phyloP scores from a whole-genome alignment of 2,329 filamentous ascomycete species.

The Cladophialophora carrionii region DNA sequence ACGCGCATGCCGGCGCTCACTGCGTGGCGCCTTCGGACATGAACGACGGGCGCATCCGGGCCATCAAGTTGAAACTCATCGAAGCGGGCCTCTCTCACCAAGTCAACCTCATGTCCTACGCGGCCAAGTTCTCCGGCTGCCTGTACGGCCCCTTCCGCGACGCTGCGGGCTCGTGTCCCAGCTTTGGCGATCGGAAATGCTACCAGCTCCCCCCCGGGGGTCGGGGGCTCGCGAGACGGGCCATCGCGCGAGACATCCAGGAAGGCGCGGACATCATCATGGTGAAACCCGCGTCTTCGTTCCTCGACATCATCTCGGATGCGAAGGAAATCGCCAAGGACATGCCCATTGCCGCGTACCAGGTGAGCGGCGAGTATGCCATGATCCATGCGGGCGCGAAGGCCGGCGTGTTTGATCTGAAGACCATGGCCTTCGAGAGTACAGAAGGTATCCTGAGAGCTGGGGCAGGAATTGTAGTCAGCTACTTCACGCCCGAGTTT shows the following conservation, averaged over 20 bases:
- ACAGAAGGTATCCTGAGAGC: conserved; percentile 91
- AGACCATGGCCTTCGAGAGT: conserved; percentile 91
- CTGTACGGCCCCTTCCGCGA: conserved; percentile 97
- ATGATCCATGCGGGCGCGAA: conserved; percentile 98
- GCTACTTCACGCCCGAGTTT: conserved; percentile 87
- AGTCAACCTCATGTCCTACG: conserved; percentile 94
- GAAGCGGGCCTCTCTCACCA: conserved; percentile 91
- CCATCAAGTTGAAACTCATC: conserved; percentile 97
- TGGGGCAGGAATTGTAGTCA: conserved; percentile 89
- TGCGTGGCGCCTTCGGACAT: conserved; percentile 97
- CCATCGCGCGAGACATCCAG: conserved; percentile 84
- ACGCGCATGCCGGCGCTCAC: conserved; percentile 92
- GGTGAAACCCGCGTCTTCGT: conserved; percentile 96
- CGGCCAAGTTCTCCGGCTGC: conserved; percentile 95
- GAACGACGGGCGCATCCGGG: conserved; percentile 96
- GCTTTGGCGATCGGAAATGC: conserved; percentile 92
- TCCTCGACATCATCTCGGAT: conserved; percentile 96
- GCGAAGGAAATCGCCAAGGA: conserved; percentile 92
- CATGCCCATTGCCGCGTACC: conserved; percentile 91
- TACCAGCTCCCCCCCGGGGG: conserved; percentile 95
- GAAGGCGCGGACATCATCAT: conserved; percentile 98
- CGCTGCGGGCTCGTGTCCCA: conserved; percentile 85
- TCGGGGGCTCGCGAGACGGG: conserved; percentile 85
- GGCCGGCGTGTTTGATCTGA: conserved; percentile 93
- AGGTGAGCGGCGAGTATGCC: conserved; percentile 94